phyloP scores from a whole-genome alignment of 1,284 basidiomycete species.

The Tausonia pullulans region DNA sequence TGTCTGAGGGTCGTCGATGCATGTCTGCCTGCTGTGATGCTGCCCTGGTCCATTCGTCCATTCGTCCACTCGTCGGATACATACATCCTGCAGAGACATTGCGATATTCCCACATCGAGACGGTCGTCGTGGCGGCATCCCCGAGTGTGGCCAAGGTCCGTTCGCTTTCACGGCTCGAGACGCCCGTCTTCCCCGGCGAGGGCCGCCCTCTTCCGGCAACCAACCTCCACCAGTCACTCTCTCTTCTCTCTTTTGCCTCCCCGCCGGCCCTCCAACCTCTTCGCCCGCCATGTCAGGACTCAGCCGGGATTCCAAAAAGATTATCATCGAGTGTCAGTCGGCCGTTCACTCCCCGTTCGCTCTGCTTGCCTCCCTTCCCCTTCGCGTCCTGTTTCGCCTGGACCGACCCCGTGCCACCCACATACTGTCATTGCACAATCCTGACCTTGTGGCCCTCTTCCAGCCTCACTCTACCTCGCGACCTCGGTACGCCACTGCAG shows the following conservation, averaged over 20 bases:
- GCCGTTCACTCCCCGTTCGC: neutral
- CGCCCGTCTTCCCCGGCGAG: no score
- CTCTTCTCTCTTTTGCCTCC: neutral
- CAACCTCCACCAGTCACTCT: neutral
- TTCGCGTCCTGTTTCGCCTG: neutral
- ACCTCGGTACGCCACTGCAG: neutral
- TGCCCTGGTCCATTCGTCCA: no score
- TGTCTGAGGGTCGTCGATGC: neutral
- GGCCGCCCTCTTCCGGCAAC: no score
- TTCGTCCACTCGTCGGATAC: no score
- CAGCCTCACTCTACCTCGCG: conserved; percentile 6
- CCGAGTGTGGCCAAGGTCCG: no score
- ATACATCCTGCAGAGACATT: no score
- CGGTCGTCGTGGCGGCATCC: no score
- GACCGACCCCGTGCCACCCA: neutral
- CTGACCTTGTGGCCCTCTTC: no score
- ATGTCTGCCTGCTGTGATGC: no score
- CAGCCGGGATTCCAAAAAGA: conserved; percentile 2
- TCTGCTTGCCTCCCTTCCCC: no score
- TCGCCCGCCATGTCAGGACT: neutral
- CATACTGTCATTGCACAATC: neutral
- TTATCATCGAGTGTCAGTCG: conserved; percentile 4
- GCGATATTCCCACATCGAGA: no score
- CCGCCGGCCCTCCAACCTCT: neutral
- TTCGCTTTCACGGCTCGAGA: no score